A percentile compares a stretch with the other conserved stretches of the same genome.
Evolutionary conservation across 1,284 basidiomycete species (phyloP).

Genomic region (Trichosporon coremiiforme): DNA sequence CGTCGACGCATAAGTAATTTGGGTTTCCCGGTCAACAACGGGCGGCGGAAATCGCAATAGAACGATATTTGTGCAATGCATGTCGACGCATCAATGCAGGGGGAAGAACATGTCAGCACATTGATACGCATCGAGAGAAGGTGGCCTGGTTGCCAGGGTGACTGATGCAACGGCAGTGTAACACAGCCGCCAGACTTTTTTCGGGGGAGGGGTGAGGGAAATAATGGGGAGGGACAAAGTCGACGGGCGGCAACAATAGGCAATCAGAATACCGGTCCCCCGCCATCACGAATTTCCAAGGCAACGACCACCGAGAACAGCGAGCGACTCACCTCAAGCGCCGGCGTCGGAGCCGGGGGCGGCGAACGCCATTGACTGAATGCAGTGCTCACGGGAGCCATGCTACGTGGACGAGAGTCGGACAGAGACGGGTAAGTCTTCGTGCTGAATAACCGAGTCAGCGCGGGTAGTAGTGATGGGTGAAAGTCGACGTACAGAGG

Average conservation of each 20-base stretch:
- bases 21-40: constrained; percentile 1
- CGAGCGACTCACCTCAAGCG: constrained; percentile 22
- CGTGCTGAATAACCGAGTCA: constrained; percentile 16
- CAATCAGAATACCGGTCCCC: constrained; percentile 7
- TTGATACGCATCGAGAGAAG: neutral
- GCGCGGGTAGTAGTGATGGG: constrained; percentile 1
- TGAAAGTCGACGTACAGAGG: neutral
- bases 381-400: constrained; percentile 25
- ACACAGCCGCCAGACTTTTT: constrained; percentile 21
- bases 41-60: neutral
- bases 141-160: neutral
- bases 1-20: constrained; percentile 17
- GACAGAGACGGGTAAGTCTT: neutral
- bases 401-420: constrained; percentile 1
- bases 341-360: constrained; percentile 20
- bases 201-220: constrained; percentile 12
- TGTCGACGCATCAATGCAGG: neutral
- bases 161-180: constrained; percentile 4
- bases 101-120: neutral
- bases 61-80: neutral
- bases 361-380: constrained; percentile 25
- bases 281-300: constrained; percentile 4
- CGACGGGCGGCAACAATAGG: neutral
- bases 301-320: neutral
- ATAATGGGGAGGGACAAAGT: constrained; percentile 1